Evolutionary conservation across 306 rosid genomes (phyloP).

Genomic region (Vigna trinervia): DNA sequence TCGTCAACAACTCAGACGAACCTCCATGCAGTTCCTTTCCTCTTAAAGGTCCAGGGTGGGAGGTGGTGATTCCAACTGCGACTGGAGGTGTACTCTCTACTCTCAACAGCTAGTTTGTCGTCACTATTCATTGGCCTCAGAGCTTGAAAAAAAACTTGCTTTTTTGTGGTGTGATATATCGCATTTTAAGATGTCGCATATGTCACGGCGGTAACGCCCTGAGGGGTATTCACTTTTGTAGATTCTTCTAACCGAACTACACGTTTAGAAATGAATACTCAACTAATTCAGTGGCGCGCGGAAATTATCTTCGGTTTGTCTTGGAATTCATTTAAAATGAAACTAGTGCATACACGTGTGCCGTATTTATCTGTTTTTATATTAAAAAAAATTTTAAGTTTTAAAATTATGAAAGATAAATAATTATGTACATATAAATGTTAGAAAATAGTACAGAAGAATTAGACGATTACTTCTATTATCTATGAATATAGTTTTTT

Average conservation of each 20-base stretch:
- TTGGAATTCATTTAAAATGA: background rate
- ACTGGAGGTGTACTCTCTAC: constrained; percentile 89
- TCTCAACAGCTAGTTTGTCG: constrained; percentile 61
- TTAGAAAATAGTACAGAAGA: no score
- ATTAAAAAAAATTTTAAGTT: no score
- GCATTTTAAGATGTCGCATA: constrained; percentile 22
- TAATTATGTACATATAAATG: no score
- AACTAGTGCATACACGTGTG: no score
- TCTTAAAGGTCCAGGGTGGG: constrained; percentile 97
- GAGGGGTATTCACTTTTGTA: constrained; percentile 49
- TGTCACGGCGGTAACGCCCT: constrained; percentile 18
- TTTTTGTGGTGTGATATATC: constrained; percentile 26
- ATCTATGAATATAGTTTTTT: no score
- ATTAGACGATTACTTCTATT: no score
- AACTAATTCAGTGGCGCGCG: background rate
- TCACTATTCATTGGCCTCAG: constrained; percentile 5
- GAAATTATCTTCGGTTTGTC: background rate
- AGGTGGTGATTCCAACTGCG: constrained; percentile 82
- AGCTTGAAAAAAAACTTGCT: background rate
- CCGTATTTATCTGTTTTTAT: no score
- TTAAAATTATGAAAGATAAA: no score
- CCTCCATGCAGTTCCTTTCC: constrained; percentile 47
- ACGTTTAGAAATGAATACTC: background rate
- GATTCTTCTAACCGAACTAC: constrained; percentile 31
- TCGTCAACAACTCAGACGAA: constrained; percentile 23